These are phyloP conservation scores for Schizochytrium sp. DNA, from an alignment of 108 stramenopile species.

Conservation along the genomic window DNA sequence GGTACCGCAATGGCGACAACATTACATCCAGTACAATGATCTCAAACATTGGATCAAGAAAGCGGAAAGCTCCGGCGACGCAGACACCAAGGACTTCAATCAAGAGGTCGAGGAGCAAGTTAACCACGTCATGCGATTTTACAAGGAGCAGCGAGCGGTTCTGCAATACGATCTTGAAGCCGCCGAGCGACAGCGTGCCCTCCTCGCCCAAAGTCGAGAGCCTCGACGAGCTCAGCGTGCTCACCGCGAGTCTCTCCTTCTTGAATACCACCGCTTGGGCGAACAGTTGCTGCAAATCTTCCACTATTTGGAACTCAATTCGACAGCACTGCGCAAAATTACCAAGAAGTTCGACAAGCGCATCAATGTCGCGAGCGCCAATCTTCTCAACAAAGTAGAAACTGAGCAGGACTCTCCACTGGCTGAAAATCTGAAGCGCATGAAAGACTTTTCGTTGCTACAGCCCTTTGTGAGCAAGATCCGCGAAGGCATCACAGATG, in stretches of 20 bases:
- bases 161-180: background rate
- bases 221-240: background rate
- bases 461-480: conserved; percentile 25
- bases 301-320: background rate
- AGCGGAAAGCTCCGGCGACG: background rate
- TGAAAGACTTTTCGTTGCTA: conserved; percentile 24
- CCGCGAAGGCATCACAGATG: conserved; percentile 19
- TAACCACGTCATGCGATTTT: background rate
- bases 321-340: conserved; percentile 32
- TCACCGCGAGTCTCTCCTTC: background rate
- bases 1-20: background rate
- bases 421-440: background rate
- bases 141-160: background rate
- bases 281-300: background rate
- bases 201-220: background rate
- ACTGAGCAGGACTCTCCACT: background rate
- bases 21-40: conserved; percentile 18
- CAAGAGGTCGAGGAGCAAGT: background rate
- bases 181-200: background rate
- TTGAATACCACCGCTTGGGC: background rate
- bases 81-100: background rate
- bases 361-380: background rate
- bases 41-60: background rate
- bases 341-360: conserved; percentile 34
- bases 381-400: background rate